Base-by-base conservation (phyloP, 1,284 basidiomycete species). In the Schizophyllum commune region DNA sequence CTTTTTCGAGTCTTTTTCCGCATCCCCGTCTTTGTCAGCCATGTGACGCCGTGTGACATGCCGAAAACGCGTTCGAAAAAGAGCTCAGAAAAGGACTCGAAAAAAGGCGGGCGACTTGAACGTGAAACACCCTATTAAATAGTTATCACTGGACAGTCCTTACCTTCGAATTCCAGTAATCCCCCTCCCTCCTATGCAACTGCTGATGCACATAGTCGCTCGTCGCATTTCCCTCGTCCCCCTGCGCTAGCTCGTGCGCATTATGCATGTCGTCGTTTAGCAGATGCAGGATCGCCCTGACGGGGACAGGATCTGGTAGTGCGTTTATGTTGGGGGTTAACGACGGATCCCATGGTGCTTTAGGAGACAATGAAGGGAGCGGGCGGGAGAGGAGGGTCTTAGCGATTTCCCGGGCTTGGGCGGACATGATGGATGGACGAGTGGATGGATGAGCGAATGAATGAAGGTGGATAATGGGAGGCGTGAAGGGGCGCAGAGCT, bases 161-260 rank as follows among this genome's bases (percentile, higher is more conserved):
- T 32, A 60, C 59, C 59, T 60, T 60, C n/a, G 59, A 60, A 21
- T 60, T 60, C 59, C 55, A 60, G 5, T 60, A 60, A 34, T 60
- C 59, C 7, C 59, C 59, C 13, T 60, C 59, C 5, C 59, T 20
- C 8, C 59, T 51, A 47, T 60, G 59, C 54, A 60, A 17, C 27
- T 60, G 59, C 55, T 55, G 54, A 52, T 60, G 59, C n/a, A 60
- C 32, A 51, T 60, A 60, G 52, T 32, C 57, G 39, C 59, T 60
- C 8, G 59, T 56, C 21, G 55, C 21, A 47, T 60, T 60, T 8
- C 20, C 54, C 9, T 60, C 59, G 15, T 60, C 59, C 54, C 33
- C 55, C 22, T 60, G 59, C 17, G 59, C 59, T 4, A 60, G 54
- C 17, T 39, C 20, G 34, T 60, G 59, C 9, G 59, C 59, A 21